Percentiles rank a stretch among this genome's conserved stretches.
Conservation (phyloP, 306 rosid species). For the Begonia masoniana region DNA sequence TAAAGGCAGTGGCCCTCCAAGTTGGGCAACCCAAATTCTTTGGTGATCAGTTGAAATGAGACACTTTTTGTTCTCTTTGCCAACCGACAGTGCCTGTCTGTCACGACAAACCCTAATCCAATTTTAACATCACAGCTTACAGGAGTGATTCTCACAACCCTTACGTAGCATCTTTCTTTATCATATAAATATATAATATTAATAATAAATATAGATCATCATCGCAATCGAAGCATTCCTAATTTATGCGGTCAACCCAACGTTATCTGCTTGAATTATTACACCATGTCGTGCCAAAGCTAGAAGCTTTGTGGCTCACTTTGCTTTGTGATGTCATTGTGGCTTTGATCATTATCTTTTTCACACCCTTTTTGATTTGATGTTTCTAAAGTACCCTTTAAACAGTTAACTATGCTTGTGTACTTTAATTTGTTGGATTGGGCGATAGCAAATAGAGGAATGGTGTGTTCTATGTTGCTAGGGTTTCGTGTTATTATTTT, state of each 20-base stretch:
- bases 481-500: too few species aligned
- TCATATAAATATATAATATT: slow-evolving; percentile 16
- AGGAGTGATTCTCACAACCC: slow-evolving; percentile 20
- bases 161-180: slow-evolving; percentile 28
- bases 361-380: too few species aligned
- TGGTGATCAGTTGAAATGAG: background rate
- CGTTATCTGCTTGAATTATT: background rate
- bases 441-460: too few species aligned
- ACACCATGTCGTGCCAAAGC: background rate
- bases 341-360: too few species aligned
- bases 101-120: slow-evolving; percentile 20
- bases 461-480: too few species aligned
- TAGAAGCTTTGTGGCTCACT: background rate
- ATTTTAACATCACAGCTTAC: slow-evolving; percentile 12
- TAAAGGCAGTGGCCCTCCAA: background rate
- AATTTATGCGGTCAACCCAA: background rate
- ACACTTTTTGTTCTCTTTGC: background rate
- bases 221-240: background rate
- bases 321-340: too few species aligned
- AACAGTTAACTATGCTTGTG: too few species aligned
- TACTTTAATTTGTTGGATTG: too few species aligned
- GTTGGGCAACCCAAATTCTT: background rate
- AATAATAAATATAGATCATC: background rate
- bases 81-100: slow-evolving; percentile 14
- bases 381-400: too few species aligned